These are phyloP conservation scores for Ochetophila trinervis DNA, from an alignment of 306 rosid genomes.

Conservation along the genomic window DNA sequence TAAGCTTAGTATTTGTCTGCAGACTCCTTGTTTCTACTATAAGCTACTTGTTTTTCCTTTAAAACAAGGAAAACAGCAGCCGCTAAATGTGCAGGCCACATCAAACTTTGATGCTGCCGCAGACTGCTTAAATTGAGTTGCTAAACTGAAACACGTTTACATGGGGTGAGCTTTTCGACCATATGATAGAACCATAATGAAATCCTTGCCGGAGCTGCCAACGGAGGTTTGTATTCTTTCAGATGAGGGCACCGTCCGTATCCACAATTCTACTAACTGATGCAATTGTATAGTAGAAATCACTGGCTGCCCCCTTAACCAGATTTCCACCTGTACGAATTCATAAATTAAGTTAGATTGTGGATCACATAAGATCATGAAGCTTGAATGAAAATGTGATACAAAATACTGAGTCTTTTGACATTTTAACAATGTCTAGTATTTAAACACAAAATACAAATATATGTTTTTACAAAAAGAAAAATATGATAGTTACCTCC, in stretches of 20 bases:
- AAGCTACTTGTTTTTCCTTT: not conserved
- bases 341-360: not conserved
- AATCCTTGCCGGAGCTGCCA: constrained; percentile 65
- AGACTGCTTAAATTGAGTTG: not conserved
- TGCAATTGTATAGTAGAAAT: constrained; percentile 38
- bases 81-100: too few relatives aligned
- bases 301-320: constrained; percentile 45
- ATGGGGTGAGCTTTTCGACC: constrained; percentile 27
- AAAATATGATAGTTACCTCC: constrained; percentile 43
- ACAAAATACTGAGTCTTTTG: too few relatives aligned
- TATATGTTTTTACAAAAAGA: not conserved
- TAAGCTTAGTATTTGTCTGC: not conserved
- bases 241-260: constrained; percentile 31
- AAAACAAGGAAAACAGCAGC: not conserved
- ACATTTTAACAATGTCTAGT: not conserved
- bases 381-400: too few relatives aligned
- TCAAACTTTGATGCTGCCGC: not conserved
- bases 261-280: constrained; percentile 44
- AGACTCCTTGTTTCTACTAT: not conserved
- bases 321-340: constrained; percentile 49
- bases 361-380: not conserved
- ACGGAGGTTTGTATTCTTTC: constrained; percentile 26
- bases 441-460: not conserved
- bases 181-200: constrained; percentile 57
- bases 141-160: not conserved